Percentiles rank a stretch among this genome's conserved stretches.
phyloP scores from a whole-genome alignment of 352 stramenopile genomes.

The Globisporangium lucens region DNA sequence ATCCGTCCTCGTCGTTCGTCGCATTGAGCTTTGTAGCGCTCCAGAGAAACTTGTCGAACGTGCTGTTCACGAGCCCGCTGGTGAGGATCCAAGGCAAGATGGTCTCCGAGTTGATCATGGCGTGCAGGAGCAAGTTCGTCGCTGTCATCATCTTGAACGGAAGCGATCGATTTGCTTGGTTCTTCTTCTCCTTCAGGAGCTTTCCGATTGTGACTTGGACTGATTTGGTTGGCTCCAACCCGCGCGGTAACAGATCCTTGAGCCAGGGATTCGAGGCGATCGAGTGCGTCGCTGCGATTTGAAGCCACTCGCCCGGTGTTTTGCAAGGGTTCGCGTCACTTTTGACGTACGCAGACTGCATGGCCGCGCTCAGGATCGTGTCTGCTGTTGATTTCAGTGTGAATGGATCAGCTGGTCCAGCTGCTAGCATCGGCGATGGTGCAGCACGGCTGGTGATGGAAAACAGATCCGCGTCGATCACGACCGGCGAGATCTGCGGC shows the following conservation, averaged over 20 bases:
- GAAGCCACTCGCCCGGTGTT: conserved; percentile 25
- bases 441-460: conserved; percentile 3
- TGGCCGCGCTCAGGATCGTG: conserved; percentile 34
- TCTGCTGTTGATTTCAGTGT: conserved; percentile 22
- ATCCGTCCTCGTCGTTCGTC: conserved; percentile 3
- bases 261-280: conserved; percentile 37
- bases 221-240: conserved; percentile 11
- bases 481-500: conserved; percentile 23
- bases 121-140: conserved; percentile 31
- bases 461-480: conserved; percentile 30
- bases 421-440: not conserved
- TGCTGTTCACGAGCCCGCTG: conserved; percentile 13
- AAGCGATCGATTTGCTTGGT: not conserved
- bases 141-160: conserved; percentile 23
- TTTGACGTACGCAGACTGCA: conserved; percentile 26
- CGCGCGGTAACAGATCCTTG: conserved; percentile 27
- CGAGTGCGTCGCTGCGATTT: conserved; percentile 29
- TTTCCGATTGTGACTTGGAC: conserved; percentile 18
- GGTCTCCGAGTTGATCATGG: conserved; percentile 24
- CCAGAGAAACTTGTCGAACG: conserved; percentile 18
- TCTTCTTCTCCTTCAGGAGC: not conserved
- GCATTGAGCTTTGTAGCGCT: not conserved
- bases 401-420: conserved; percentile 11
- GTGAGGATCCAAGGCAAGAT: conserved; percentile 15
- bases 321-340: conserved; percentile 21